Percentiles rank a stretch among this genome's conserved stretches.
These are phyloP conservation scores for Cucumis melo DNA, from an alignment of 306 rosid species.

Conservation along the genomic window DNA sequence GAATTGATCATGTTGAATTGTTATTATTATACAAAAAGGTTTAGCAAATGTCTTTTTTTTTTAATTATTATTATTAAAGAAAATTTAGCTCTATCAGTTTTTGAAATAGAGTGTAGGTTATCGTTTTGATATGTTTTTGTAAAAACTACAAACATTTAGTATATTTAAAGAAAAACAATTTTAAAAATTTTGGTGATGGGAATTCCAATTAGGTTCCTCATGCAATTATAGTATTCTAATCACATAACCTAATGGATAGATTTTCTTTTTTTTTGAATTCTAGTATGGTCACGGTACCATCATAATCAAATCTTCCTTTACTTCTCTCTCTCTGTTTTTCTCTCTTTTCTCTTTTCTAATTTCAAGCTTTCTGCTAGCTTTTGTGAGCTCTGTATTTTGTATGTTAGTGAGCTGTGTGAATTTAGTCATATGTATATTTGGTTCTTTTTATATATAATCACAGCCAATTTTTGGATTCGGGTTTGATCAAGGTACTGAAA, in stretches of 20 bases:
- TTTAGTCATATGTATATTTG: neutral
- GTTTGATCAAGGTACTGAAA: too few species aligned
- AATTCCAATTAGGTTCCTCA: neutral
- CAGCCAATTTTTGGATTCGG: too few species aligned
- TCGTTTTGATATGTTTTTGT: neutral
- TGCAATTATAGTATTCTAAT: neutral
- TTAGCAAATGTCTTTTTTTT: too few species aligned
- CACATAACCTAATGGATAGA: neutral
- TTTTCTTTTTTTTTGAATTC: neutral
- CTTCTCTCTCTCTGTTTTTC: neutral
- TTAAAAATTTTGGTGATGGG: neutral
- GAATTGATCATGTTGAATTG: neutral
- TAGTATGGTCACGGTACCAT: neutral
- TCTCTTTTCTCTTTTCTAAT: neutral
- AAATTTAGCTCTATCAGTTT: neutral
- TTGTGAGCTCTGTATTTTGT: too few species aligned
- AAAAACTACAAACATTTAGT: too few species aligned
- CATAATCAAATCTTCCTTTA: neutral
- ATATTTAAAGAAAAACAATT: neutral
- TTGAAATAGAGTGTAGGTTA: neutral
- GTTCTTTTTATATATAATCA: too few species aligned
- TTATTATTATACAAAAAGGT: too few species aligned
- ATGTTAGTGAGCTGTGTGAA: neutral
- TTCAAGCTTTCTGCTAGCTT: neutral
- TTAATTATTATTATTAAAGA: too few species aligned